Conservation (phyloP, 176 grass and related monocot genomes). For the Lolium perenne region DNA sequence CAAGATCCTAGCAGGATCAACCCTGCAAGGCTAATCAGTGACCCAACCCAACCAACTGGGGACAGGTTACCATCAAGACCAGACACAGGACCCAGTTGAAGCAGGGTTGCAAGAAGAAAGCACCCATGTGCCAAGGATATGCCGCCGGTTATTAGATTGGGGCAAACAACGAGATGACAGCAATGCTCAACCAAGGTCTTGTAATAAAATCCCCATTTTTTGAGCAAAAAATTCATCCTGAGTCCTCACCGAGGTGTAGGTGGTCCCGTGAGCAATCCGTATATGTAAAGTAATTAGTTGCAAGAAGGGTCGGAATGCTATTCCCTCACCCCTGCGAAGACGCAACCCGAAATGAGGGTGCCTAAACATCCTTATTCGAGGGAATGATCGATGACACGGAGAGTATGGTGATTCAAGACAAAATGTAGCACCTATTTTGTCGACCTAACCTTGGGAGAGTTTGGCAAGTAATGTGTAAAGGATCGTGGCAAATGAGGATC, state of each 20-base stretch:
- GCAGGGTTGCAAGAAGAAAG: no score
- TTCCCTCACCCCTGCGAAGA: no score
- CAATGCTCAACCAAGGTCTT: no score
- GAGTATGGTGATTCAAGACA: not conserved
- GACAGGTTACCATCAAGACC: not conserved
- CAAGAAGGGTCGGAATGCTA: not conserved
- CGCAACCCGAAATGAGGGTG: not conserved
- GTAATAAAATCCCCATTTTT: no score
- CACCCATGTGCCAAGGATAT: no score
- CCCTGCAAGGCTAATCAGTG: not conserved
- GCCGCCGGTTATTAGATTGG: no score
- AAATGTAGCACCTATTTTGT: not conserved
- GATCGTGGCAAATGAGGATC: not conserved
- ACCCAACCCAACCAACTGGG: no score
- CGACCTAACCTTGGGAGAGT: not conserved
- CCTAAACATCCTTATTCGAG: not conserved
- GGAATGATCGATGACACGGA: not conserved
- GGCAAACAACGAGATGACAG: no score
- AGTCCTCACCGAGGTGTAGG: no score
- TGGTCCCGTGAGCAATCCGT: not conserved
- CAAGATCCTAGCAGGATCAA: not conserved
- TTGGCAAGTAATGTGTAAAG: constrained; percentile 1
- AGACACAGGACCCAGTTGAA: no score
- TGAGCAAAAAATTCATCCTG: no score
- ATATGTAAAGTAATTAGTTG: not conserved